A percentile compares a stretch with the other conserved stretches of the same genome.
These are phyloP conservation scores for Staphylotrichum longicolle DNA, from an alignment of 495 filamentous ascomycete genomes.

Conservation along the genomic window DNA sequence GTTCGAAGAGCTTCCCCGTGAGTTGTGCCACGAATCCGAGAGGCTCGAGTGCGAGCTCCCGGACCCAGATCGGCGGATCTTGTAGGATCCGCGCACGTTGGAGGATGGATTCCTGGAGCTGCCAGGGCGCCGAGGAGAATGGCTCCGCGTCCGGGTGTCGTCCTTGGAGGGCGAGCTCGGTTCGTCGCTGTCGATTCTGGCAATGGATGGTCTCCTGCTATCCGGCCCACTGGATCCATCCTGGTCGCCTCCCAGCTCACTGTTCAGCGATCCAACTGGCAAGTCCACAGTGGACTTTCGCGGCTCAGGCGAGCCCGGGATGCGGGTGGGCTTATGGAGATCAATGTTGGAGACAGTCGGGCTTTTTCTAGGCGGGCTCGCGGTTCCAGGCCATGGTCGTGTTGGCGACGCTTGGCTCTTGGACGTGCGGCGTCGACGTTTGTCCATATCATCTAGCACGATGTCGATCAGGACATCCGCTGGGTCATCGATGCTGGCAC, in stretches of 20 bases:
- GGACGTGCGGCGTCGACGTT: conserved; percentile 78
- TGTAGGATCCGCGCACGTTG: conserved; percentile 60
- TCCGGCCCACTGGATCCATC: conserved; percentile 32
- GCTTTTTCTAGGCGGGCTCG: conserved; percentile 54
- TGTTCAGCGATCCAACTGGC: conserved; percentile 45
- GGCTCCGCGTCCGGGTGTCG: conserved; percentile 60
- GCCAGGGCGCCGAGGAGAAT: conserved; percentile 71
- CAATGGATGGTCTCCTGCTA: conserved; percentile 42
- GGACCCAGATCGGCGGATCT: conserved; percentile 80
- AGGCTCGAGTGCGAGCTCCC: conserved; percentile 89
- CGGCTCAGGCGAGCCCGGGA: conserved; percentile 64
- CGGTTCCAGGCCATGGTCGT: conserved; percentile 58
- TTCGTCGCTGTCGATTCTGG: conserved; percentile 42
- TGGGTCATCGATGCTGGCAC: conserved; percentile 83
- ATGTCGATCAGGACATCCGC: conserved; percentile 86
- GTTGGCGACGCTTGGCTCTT: conserved; percentile 79
- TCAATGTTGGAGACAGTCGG: conserved; percentile 56
- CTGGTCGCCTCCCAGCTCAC: conserved; percentile 43
- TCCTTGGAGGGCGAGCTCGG: conserved; percentile 40
- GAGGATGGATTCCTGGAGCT: conserved; percentile 68
- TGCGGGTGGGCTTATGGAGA: conserved; percentile 56
- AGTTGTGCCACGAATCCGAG: conserved; percentile 63
- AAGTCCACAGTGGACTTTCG: conserved; percentile 46
- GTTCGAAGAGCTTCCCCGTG: conserved; percentile 68
- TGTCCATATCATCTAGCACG: conserved; percentile 94